Conservation (phyloP, 1,284 basidiomycete genomes). For the Ceratobasidium sp. region DNA sequence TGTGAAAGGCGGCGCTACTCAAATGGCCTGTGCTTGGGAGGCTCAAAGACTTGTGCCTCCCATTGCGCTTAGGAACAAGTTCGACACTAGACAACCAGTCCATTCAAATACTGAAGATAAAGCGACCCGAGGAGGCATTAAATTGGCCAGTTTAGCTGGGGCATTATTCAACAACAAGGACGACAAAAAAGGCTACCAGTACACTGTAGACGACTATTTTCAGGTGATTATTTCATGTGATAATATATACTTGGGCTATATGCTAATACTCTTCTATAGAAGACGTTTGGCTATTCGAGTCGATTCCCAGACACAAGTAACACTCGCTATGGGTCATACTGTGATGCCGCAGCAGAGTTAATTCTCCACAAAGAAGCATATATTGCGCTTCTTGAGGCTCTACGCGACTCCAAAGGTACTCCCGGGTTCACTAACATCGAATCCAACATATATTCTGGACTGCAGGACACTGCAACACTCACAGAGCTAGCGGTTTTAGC, state of each 20-base stretch:
- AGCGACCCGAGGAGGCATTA: slow-evolving; percentile 53
- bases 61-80: slow-evolving; percentile 54
- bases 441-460: slow-evolving; percentile 55
- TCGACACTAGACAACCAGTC: slow-evolving; percentile 46
- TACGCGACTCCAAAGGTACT: neutral
- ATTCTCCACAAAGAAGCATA: neutral
- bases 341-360: slow-evolving; percentile 29
- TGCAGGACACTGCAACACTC: slow-evolving; percentile 56
- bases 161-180: slow-evolving; percentile 57
- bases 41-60: slow-evolving; percentile 49
- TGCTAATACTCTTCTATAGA: slow-evolving; percentile 16
- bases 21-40: slow-evolving; percentile 54
- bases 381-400: neutral
- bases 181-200: slow-evolving; percentile 57
- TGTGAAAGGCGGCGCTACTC: slow-evolving; percentile 56
- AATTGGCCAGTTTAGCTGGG: slow-evolving; percentile 54
- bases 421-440: slow-evolving; percentile 52
- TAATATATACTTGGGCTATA: neutral
- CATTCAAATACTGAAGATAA: neutral
- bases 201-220: slow-evolving; percentile 51
- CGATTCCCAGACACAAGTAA: slow-evolving; percentile 37
- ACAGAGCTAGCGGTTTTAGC: slow-evolving; percentile 58
- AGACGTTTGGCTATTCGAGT: slow-evolving; percentile 24
- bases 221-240: slow-evolving; percentile 4
- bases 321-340: slow-evolving; percentile 19